These are phyloP conservation scores for Monosporozyma aerobia DNA, from an alignment of 805 yeast genomes.

Conservation along the genomic window DNA sequence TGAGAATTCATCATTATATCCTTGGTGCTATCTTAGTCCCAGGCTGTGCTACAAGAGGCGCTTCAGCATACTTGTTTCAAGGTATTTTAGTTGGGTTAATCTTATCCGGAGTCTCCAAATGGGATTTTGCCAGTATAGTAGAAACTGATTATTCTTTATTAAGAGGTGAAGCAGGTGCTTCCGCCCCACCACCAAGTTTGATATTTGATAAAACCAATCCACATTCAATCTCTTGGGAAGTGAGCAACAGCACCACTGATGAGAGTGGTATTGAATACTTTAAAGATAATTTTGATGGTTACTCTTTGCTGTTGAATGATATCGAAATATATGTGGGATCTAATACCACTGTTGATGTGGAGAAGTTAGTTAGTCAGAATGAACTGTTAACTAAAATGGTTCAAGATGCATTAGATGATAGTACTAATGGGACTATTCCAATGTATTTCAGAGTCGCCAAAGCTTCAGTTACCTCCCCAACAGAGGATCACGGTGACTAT, in stretches of 20 bases:
- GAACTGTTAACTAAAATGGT: slow-evolving; percentile 25
- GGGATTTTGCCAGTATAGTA: slow-evolving; percentile 89
- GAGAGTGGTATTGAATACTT: slow-evolving; percentile 7
- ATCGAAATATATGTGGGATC: slow-evolving; percentile 63
- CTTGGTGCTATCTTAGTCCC: slow-evolving; percentile 71
- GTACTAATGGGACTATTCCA: slow-evolving; percentile 13
- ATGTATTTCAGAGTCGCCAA: slow-evolving; percentile 52
- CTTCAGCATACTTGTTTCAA: slow-evolving; percentile 65
- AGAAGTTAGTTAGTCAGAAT: slow-evolving; percentile 28
- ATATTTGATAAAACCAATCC: slow-evolving; percentile 11
- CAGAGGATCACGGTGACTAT: slow-evolving; percentile 46
- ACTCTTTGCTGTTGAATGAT: slow-evolving; percentile 68
- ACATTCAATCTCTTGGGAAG: slow-evolving; percentile 25
- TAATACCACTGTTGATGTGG: slow-evolving; percentile 37
- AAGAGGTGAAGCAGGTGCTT: slow-evolving; percentile 63
- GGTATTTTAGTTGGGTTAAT: slow-evolving; percentile 77
- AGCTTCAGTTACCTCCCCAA: slow-evolving; percentile 33
- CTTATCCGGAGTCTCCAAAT: slow-evolving; percentile 75
- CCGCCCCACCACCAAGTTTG: slow-evolving; percentile 42
- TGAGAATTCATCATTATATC: slow-evolving; percentile 76
- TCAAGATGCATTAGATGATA: slow-evolving; percentile 26
- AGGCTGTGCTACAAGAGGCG: slow-evolving; percentile 70
- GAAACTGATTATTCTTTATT: slow-evolving; percentile 62
- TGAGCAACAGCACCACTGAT: slow-evolving; percentile 1
- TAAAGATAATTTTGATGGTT: slow-evolving; percentile 36